Evolutionary conservation across 2,329 filamentous ascomycete species (phyloP).

Genomic region (Alternaria novae-zelandiae): DNA sequence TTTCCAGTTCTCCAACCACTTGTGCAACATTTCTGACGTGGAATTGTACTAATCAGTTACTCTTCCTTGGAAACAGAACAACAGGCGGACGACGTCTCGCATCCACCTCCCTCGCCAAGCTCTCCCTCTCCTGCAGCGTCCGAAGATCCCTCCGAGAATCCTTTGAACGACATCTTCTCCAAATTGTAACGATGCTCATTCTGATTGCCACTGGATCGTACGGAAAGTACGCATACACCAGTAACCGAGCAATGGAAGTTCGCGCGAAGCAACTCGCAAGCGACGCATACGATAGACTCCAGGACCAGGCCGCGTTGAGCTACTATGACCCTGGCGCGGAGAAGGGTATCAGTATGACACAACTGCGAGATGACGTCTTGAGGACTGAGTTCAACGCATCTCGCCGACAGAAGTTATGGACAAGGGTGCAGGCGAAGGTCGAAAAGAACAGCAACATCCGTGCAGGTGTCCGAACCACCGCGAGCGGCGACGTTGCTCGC

Average conservation of each 20-base stretch:
- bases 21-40: conserved; percentile 36
- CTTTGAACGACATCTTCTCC: conserved; percentile 85
- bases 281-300: conserved; percentile 81
- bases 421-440: conserved; percentile 79
- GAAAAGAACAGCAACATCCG: conserved; percentile 94
- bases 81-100: conserved; percentile 70
- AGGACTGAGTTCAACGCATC: conserved; percentile 78
- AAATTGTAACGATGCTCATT: conserved; percentile 69
- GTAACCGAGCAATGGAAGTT: conserved; percentile 69
- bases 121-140: conserved; percentile 85
- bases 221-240: conserved; percentile 67
- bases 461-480: conserved; percentile 71
- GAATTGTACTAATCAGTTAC: conserved; percentile 82
- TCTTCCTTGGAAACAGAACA: conserved; percentile 74
- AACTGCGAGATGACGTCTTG: conserved; percentile 89
- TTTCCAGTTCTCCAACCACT: conserved; percentile 24
- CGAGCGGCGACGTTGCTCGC: conserved; percentile 62
- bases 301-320: conserved; percentile 82
- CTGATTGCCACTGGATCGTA: conserved; percentile 61
- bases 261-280: conserved; percentile 84
- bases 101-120: conserved; percentile 87
- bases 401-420: conserved; percentile 83
- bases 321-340: conserved; percentile 69
- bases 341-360: conserved; percentile 82
- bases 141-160: conserved; percentile 78